These are phyloP conservation scores for Fomitiporia mediterranea DNA, from an alignment of 1,284 basidiomycete genomes.

Conservation along the genomic window DNA sequence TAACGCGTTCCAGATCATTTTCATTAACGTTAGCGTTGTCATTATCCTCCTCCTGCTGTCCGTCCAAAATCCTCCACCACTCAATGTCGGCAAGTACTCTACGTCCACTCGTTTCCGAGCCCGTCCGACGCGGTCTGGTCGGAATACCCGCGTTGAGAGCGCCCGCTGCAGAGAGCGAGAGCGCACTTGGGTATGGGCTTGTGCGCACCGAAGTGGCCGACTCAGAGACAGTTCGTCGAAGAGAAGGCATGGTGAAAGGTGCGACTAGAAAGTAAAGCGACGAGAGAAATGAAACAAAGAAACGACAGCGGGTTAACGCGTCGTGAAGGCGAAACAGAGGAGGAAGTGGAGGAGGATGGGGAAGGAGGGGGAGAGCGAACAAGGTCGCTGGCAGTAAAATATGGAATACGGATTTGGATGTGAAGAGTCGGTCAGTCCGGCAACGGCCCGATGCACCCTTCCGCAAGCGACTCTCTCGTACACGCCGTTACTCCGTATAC, in stretches of 20 bases:
- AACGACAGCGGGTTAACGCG: conserved; percentile 11
- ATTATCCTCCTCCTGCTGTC: conserved; percentile 40
- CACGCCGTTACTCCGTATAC: not conserved
- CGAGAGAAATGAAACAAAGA: not conserved
- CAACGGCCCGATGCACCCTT: not conserved
- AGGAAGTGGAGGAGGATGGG: conserved; percentile 29
- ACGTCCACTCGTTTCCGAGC: conserved; percentile 49
- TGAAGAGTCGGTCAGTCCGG: conserved; percentile 3
- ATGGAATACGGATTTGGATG: conserved; percentile 26
- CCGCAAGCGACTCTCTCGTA: not conserved
- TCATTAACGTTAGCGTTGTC: not conserved
- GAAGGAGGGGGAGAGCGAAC: conserved; percentile 49
- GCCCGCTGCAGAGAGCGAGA: conserved; percentile 18
- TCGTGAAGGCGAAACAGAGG: conserved; percentile 6
- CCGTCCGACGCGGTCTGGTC: conserved; percentile 25
- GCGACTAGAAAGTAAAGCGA: not conserved
- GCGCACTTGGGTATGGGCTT: conserved; percentile 20
- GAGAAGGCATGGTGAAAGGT: conserved; percentile 17
- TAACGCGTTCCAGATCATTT: conserved; percentile 23
- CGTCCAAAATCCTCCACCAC: conserved; percentile 74
- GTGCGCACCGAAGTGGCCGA: conserved; percentile 15
- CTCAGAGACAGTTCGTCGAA: conserved; percentile 21
- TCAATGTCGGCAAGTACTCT: conserved; percentile 77
- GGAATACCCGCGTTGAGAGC: conserved; percentile 9
- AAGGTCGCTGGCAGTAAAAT: conserved; percentile 60